These are phyloP conservation scores for Xylariomycetidae sp. DNA, from an alignment of 2,329 filamentous ascomycete genomes.

Conservation along the genomic window DNA sequence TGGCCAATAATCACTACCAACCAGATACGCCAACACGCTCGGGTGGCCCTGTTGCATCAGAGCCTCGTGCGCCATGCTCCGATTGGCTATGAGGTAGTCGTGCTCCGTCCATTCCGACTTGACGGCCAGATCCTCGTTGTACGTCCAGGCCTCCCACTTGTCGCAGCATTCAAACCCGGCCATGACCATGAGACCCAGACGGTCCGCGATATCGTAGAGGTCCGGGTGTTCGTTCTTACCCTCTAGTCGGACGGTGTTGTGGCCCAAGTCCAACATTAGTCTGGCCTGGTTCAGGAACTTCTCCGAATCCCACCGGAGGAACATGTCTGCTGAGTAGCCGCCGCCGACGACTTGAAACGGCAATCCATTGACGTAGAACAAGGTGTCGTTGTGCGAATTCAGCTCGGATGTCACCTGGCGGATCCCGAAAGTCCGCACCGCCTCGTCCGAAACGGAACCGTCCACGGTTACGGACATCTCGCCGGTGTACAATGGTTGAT, in stretches of 20 bases:
- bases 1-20: constrained; percentile 62
- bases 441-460: constrained; percentile 27
- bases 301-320: constrained; percentile 50
- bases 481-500: constrained; percentile 46
- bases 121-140: constrained; percentile 48
- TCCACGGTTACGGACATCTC: constrained; percentile 23
- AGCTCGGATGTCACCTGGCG: constrained; percentile 48
- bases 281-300: constrained; percentile 45
- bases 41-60: constrained; percentile 57
- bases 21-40: constrained; percentile 51
- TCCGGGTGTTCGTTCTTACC: constrained; percentile 61
- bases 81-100: constrained; percentile 52
- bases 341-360: constrained; percentile 58
- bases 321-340: constrained; percentile 58
- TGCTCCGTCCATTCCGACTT: constrained; percentile 41
- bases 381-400: constrained; percentile 48
- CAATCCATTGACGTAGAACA: constrained; percentile 51
- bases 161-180: constrained; percentile 64
- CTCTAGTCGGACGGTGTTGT: constrained; percentile 60
- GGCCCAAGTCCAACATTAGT: constrained; percentile 55
- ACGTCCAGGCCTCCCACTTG: constrained; percentile 62
- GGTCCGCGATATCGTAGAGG: constrained; percentile 55
- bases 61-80: constrained; percentile 56
- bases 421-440: constrained; percentile 43
- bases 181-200: constrained; percentile 56